Evolutionary conservation across 768 basidiomycete genomes (phyloP).

Genomic region (Collybia nuda): DNA sequence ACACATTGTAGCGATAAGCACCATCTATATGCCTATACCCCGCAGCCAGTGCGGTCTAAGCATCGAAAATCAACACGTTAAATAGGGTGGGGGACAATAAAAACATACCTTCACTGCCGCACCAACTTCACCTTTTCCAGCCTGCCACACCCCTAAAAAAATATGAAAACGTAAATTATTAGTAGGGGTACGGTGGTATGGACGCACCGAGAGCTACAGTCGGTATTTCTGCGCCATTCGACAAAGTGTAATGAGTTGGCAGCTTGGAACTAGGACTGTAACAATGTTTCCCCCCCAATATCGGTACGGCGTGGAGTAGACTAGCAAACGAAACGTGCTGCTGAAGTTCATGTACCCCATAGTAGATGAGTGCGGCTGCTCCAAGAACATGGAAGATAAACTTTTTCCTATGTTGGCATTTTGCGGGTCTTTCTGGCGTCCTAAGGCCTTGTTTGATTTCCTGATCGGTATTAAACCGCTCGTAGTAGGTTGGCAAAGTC

Average conservation of each 20-base stretch:
- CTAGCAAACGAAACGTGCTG: too few relatives aligned
- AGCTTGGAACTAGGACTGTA: slow-evolving; percentile 26
- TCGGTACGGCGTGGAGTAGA: too few relatives aligned
- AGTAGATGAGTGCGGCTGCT: neutral
- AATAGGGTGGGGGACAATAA: neutral
- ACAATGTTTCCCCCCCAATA: slow-evolving; percentile 13
- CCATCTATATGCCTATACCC: slow-evolving; percentile 77
- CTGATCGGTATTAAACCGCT: neutral
- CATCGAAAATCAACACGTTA: neutral
- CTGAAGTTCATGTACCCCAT: too few relatives aligned
- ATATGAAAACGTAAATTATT: neutral
- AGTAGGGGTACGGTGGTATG: neutral
- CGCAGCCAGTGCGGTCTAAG: slow-evolving; percentile 52
- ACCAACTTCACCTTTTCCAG: slow-evolving; percentile 58
- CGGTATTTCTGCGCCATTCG: slow-evolving; percentile 70
- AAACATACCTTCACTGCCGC: slow-evolving; percentile 56
- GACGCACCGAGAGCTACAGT: slow-evolving; percentile 59
- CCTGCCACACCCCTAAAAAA: slow-evolving; percentile 60
- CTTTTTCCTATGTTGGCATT: neutral
- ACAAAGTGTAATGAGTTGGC: slow-evolving; percentile 54
- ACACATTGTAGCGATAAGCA: slow-evolving; percentile 67
- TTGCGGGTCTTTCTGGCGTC: neutral
- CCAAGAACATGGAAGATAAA: neutral
- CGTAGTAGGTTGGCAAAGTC: slow-evolving; percentile 10
- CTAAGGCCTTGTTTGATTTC: neutral